Conservation (phyloP, 129 eudicot species). For the Daucus carota region DNA sequence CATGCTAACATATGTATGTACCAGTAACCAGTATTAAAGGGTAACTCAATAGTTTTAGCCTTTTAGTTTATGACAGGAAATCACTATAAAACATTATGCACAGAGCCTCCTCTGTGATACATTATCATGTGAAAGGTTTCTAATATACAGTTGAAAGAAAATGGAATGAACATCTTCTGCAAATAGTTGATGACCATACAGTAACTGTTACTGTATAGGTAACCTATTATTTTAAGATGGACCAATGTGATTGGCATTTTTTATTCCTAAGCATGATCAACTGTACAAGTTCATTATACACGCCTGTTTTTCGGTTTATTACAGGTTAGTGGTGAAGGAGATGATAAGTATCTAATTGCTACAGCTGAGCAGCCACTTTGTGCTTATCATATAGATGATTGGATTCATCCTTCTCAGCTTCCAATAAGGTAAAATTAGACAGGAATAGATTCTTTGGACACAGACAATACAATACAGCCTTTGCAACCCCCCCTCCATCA, state of each 20-base stretch:
- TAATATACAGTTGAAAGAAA: not conserved
- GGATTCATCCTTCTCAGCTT: conserved; percentile 77
- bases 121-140: not conserved
- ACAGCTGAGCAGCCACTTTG: conserved; percentile 98
- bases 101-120: not conserved
- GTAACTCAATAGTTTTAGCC: not conserved
- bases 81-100: not conserved
- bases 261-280: too few relatives aligned
- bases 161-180: not conserved
- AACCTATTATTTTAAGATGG: not conserved
- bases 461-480: not conserved
- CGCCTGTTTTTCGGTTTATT: conserved; percentile 5
- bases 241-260: not conserved
- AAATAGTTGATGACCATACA: not conserved
- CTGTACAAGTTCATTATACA: not conserved
- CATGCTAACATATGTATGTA: not conserved
- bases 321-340: conserved; percentile 93
- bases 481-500: not conserved
- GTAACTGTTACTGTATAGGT: not conserved
- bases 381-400: conserved; percentile 82
- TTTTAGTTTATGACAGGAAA: not conserved
- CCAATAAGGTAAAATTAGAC: conserved; percentile 50
- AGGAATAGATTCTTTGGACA: not conserved
- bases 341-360: conserved; percentile 93
- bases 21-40: not conserved